Conservation (phyloP, 495 filamentous ascomycete species). For the Xylaria bambusicola region DNA sequence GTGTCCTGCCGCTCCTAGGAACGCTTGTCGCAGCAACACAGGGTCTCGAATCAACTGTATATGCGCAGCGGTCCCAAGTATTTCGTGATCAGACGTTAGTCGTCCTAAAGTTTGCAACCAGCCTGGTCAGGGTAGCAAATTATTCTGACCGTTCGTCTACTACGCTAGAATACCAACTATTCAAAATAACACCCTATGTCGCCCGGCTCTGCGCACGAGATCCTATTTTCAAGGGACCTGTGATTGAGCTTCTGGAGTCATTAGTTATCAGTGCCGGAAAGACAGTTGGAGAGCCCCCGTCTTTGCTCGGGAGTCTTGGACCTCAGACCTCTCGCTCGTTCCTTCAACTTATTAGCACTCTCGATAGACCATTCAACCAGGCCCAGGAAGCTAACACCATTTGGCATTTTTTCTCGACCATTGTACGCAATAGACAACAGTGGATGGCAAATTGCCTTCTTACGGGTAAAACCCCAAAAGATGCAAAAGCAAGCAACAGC, state of each 20-base stretch:
- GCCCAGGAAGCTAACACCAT: constrained; percentile 61
- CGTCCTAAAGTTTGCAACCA: constrained; percentile 65
- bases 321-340: constrained; percentile 80
- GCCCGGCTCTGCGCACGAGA: constrained; percentile 77
- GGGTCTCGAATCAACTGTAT: constrained; percentile 64
- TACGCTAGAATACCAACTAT: constrained; percentile 74
- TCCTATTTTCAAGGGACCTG: constrained; percentile 63
- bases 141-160: constrained; percentile 61
- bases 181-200: constrained; percentile 72
- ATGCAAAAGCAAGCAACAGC: constrained; percentile 61
- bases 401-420: constrained; percentile 85
- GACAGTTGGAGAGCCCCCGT: constrained; percentile 72
- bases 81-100: constrained; percentile 65
- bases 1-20: constrained; percentile 75
- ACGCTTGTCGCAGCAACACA: constrained; percentile 68
- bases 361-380: constrained; percentile 75
- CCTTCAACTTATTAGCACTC: constrained; percentile 70
- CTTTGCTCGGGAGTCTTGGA: constrained; percentile 84
- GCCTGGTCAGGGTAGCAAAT: constrained; percentile 67
- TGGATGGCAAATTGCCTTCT: constrained; percentile 94
- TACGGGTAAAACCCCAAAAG: constrained; percentile 79
- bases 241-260: constrained; percentile 69
- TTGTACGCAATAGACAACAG: constrained; percentile 87
- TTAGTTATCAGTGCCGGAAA: constrained; percentile 70
- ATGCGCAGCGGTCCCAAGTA: constrained; percentile 55